Evolutionary conservation across 345 rosid species (phyloP).

Genomic region (Alliaria petiolata): DNA sequence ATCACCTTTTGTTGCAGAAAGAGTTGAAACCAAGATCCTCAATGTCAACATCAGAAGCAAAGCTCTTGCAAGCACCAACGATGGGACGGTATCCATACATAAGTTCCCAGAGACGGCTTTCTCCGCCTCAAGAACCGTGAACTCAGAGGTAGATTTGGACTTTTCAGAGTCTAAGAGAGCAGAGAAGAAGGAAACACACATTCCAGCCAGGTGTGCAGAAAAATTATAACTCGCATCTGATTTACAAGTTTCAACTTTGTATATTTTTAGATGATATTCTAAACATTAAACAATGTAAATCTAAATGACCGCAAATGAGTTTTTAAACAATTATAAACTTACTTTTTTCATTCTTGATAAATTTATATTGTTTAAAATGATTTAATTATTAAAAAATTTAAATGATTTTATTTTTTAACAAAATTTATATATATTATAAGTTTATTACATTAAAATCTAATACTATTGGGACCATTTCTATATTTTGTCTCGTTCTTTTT

Average conservation of each 20-base stretch:
- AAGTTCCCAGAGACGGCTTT: slow-evolving; percentile 72
- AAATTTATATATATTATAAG: too few species aligned
- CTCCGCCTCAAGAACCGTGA: slow-evolving; percentile 72
- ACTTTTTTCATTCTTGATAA: too few species aligned
- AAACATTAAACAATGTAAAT: too few species aligned
- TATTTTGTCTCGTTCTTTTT: too few species aligned
- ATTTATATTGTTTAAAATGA: too few species aligned
- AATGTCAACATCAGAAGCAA: slow-evolving; percentile 75
- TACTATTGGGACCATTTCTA: too few species aligned
- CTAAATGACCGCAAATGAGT: too few species aligned
- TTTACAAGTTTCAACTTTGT: slow-evolving; percentile 48
- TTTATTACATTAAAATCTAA: too few species aligned
- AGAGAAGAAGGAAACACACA: slow-evolving; percentile 68
- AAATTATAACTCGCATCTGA: too few species aligned
- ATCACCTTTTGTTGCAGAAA: slow-evolving; percentile 61
- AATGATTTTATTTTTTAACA: too few species aligned
- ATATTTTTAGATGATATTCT: not conserved
- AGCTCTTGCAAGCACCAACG: slow-evolving; percentile 88
- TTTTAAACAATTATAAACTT: too few species aligned
- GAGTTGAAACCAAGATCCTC: slow-evolving; percentile 87
- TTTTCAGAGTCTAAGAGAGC: slow-evolving; percentile 76
- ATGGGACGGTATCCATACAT: slow-evolving; percentile 88
- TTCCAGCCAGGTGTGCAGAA: slow-evolving; percentile 96
- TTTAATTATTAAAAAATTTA: too few species aligned
- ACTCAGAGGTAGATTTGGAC: slow-evolving; percentile 48